Conservation (phyloP, 2,329 filamentous ascomycete genomes). For the Tolypocladium endophyticum region DNA sequence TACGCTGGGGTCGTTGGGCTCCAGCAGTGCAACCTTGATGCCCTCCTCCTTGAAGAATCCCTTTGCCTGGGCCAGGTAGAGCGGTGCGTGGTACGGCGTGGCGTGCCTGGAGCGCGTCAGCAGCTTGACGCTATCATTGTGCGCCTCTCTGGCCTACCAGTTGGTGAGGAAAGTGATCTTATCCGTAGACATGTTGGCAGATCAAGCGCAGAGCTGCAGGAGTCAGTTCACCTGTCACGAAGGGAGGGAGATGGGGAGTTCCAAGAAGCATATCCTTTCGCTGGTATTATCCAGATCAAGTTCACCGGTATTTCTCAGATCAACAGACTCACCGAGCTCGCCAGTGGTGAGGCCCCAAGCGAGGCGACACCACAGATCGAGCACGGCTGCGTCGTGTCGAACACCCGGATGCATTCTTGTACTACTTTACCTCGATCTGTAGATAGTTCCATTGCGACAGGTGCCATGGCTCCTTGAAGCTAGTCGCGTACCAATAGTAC, state of each 20-base stretch:
- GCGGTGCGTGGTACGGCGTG: constrained; percentile 68
- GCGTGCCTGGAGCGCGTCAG: constrained; percentile 49
- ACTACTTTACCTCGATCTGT: constrained; percentile 34
- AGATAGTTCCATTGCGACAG: constrained; percentile 22
- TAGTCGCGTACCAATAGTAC: constrained; percentile 6
- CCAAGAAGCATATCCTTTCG: constrained; percentile 78
- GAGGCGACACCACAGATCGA: not conserved
- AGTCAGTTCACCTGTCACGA: constrained; percentile 32
- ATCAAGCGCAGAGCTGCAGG: constrained; percentile 31
- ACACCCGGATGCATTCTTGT: constrained; percentile 37
- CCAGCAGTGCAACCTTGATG: constrained; percentile 66
- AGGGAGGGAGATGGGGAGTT: constrained; percentile 17
- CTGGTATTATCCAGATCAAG: constrained; percentile 84
- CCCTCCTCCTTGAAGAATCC: constrained; percentile 67
- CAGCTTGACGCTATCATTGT: not conserved
- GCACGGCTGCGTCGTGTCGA: constrained; percentile 12
- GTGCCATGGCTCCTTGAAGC: constrained; percentile 12
- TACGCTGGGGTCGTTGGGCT: constrained; percentile 69
- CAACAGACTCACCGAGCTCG: constrained; percentile 15
- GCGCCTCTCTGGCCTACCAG: constrained; percentile 42
- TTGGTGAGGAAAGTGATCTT: constrained; percentile 81
- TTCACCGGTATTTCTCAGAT: constrained; percentile 74
- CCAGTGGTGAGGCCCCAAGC: not conserved
- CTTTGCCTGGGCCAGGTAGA: constrained; percentile 67
- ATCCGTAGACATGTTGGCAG: constrained; percentile 61